These are phyloP conservation scores for Petunia axillaris DNA, from an alignment of 257 asterid genomes.

Conservation along the genomic window DNA sequence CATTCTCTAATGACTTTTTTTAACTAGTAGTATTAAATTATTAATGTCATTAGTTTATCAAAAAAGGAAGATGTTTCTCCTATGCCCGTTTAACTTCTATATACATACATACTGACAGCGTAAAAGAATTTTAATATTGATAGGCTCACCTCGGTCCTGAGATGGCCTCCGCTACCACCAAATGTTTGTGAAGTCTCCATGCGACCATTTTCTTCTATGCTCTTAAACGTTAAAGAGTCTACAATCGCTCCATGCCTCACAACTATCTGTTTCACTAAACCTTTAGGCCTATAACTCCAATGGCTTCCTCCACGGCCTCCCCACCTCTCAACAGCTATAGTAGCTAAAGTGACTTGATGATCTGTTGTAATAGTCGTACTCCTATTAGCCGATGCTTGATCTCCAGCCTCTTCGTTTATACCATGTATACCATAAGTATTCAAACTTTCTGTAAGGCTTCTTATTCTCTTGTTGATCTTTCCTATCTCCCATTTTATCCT, in stretches of 20 bases:
- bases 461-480: background rate
- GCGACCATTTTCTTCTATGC: background rate
- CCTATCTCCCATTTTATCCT: background rate
- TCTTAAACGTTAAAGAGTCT: slow-evolving; percentile 2
- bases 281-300: slow-evolving; percentile 14
- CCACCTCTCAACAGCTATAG: background rate
- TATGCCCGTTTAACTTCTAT: too few species aligned
- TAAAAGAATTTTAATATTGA: background rate
- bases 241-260: background rate
- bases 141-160: background rate
- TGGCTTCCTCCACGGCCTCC: background rate
- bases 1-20: too few species aligned
- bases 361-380: background rate
- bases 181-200: background rate
- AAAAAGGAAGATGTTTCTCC: too few species aligned
- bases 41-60: too few species aligned
- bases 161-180: background rate
- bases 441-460: background rate
- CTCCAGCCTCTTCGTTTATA: background rate
- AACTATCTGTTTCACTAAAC: background rate
- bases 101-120: background rate
- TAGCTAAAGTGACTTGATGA: too few species aligned
- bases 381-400: too few species aligned
- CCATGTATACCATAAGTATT: background rate
- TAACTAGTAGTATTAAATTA: too few species aligned